These are phyloP conservation scores for Amanita pseudoporphyria DNA, from an alignment of 768 basidiomycete species.

Conservation along the genomic window DNA sequence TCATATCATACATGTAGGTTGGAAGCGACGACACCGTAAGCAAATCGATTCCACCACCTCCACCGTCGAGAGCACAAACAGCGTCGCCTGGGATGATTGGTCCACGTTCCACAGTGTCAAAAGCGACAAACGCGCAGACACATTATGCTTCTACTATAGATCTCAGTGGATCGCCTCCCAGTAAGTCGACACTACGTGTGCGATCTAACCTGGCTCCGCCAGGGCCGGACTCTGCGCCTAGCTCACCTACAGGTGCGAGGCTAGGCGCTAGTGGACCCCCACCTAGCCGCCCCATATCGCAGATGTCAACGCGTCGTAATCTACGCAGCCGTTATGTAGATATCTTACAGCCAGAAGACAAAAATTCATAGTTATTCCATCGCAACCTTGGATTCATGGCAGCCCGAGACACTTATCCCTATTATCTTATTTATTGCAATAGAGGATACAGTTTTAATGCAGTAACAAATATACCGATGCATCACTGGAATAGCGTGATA, in stretches of 20 bases:
- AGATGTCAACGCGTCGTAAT: conserved; percentile 57
- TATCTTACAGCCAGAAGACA: conserved; percentile 59
- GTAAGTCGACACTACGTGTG: conserved; percentile 42
- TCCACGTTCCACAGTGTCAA: conserved; percentile 20
- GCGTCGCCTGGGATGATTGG: conserved; percentile 62
- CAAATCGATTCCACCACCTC: conserved; percentile 50
- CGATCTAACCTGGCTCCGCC: conserved; percentile 58
- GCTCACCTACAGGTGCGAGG: conserved; percentile 36
- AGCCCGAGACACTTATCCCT: conserved; percentile 6
- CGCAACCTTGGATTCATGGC: not conserved
- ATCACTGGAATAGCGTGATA: not conserved
- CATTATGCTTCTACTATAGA: conserved; percentile 45
- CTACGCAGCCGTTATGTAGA: conserved; percentile 83
- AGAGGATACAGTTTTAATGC: not conserved
- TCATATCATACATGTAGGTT: conserved; percentile 29
- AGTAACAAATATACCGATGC: too few species aligned
- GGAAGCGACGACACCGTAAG: conserved; percentile 47
- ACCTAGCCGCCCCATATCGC: conserved; percentile 44
- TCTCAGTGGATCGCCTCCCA: conserved; percentile 40
- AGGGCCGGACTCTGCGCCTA: conserved; percentile 33
- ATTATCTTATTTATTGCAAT: conserved; percentile 6
- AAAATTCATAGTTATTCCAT: conserved; percentile 14
- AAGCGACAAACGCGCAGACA: conserved; percentile 27
- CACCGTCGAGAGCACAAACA: conserved; percentile 80
- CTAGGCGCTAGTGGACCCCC: conserved; percentile 42